Evolutionary conservation across 2,329 filamentous ascomycete genomes (phyloP).

Genomic region (Paradendryphiella salina): DNA sequence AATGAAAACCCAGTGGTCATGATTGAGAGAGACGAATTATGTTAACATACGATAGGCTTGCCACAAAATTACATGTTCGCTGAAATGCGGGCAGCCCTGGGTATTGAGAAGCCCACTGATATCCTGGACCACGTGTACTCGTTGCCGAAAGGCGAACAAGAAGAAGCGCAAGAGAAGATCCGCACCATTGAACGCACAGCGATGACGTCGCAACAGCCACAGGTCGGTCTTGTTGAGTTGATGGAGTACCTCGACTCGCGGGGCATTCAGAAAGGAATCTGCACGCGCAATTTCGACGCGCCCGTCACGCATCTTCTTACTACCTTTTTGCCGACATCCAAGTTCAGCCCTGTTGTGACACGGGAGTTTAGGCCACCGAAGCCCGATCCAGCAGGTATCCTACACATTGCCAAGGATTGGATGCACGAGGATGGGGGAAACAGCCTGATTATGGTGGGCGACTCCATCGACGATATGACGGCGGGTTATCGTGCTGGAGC

Average conservation of each 20-base stretch:
- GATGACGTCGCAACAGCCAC: slow-evolving; percentile 78
- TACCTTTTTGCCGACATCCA: slow-evolving; percentile 70
- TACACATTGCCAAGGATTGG: slow-evolving; percentile 83
- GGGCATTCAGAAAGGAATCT: slow-evolving; percentile 76
- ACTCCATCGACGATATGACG: slow-evolving; percentile 88
- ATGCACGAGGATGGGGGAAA: slow-evolving; percentile 52
- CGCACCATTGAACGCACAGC: slow-evolving; percentile 77
- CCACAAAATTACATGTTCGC: slow-evolving; percentile 96
- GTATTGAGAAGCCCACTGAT: slow-evolving; percentile 71
- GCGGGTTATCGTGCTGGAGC: slow-evolving; percentile 82
- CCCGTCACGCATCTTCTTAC: slow-evolving; percentile 74
- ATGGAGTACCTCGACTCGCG: slow-evolving; percentile 79
- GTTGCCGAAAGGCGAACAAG: slow-evolving; percentile 65
- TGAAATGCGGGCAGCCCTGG: slow-evolving; percentile 76
- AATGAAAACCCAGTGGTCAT: slow-evolving; percentile 44
- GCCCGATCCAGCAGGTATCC: slow-evolving; percentile 82
- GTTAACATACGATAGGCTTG: slow-evolving; percentile 58
- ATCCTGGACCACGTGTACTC: slow-evolving; percentile 87
- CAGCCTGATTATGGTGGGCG: slow-evolving; percentile 58
- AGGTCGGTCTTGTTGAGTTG: slow-evolving; percentile 74
- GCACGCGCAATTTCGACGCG: slow-evolving; percentile 85
- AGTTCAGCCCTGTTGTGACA: slow-evolving; percentile 80
- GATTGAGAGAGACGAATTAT: background rate
- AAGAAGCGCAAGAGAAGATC: slow-evolving; percentile 71
- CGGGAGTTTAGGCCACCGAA: slow-evolving; percentile 83